A percentile compares a stretch with the other conserved stretches of the same genome.
These are phyloP conservation scores for Penicillium longicatenatum DNA, from an alignment of 495 filamentous ascomycete genomes.

Conservation along the genomic window DNA sequence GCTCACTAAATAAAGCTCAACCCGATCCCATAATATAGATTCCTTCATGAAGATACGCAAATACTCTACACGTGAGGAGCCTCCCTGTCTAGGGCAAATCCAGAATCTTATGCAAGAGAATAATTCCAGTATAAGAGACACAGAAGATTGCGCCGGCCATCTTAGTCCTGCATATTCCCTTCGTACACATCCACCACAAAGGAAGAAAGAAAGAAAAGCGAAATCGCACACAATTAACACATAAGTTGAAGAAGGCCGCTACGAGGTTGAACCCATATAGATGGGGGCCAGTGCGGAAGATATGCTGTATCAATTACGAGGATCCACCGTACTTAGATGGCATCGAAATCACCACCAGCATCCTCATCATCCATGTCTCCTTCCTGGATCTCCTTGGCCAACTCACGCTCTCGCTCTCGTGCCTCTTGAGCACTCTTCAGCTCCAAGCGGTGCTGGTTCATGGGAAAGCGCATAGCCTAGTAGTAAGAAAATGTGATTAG, in stretches of 20 bases:
- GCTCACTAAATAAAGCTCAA: not conserved
- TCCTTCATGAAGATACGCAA: not conserved
- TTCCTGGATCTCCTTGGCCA: conserved; percentile 99
- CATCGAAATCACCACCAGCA: conserved; percentile 94
- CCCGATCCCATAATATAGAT: not conserved
- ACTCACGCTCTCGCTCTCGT: conserved; percentile 88
- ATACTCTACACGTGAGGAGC: not conserved
- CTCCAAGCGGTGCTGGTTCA: conserved; percentile 98
- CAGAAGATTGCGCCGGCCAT: conserved; percentile 31
- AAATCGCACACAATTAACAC: conserved; percentile 33
- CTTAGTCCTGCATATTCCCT: conserved; percentile 33
- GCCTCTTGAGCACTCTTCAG: conserved; percentile 98
- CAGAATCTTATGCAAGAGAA: conserved; percentile 24
- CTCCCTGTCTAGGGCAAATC: not conserved
- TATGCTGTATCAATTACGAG: conserved; percentile 24
- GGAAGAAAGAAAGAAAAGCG: conserved; percentile 27
- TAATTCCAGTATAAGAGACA: conserved; percentile 34
- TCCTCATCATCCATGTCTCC: conserved; percentile 97
- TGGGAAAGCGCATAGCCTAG: conserved; percentile 96
- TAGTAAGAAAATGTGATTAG: conserved; percentile 11
- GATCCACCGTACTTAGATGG: conserved; percentile 61
- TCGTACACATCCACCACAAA: conserved; percentile 34
- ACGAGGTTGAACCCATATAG: conserved; percentile 19
- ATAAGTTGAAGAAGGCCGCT: conserved; percentile 30
- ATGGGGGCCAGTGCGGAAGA: conserved; percentile 19